Conservation (phyloP, 345 rosid genomes). For the Aquilaria sinensis region DNA sequence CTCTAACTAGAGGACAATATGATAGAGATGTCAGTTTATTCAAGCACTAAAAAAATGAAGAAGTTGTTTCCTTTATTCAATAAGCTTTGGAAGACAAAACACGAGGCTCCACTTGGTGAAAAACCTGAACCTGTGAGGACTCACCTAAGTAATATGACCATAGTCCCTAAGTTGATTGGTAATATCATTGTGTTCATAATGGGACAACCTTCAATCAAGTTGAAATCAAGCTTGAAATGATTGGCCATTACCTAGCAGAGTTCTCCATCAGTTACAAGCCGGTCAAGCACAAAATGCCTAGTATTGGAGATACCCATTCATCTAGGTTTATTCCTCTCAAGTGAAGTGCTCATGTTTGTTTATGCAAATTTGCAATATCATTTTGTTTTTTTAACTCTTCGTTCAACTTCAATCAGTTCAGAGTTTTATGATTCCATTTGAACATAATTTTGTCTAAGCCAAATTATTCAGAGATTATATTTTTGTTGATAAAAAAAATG, state of each 20-base stretch:
- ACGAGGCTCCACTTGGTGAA: constrained; percentile 58
- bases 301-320: constrained; percentile 66
- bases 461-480: neutral
- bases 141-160: constrained; percentile 68
- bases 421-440: neutral
- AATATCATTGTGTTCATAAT: constrained; percentile 52
- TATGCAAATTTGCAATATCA: neutral
- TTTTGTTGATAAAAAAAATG: neutral
- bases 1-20: constrained; percentile 53
- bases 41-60: constrained; percentile 38
- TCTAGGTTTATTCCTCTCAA: constrained; percentile 79
- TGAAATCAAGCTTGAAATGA: constrained; percentile 72
- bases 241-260: constrained; percentile 54
- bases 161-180: constrained; percentile 69
- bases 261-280: constrained; percentile 55
- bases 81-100: constrained; percentile 29
- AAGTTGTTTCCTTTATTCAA: constrained; percentile 19
- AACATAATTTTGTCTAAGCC: neutral
- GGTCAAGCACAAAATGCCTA: constrained; percentile 60
- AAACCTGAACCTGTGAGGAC: constrained; percentile 66
- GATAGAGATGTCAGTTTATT: constrained; percentile 69
- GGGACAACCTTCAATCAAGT: constrained; percentile 68
- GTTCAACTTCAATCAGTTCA: constrained; percentile 5
- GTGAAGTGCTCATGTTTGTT: constrained; percentile 21
- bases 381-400: neutral